A percentile compares a stretch with the other conserved stretches of the same genome.
Evolutionary conservation across 73 alveolate species (phyloP).

Genomic region (Tetrahymena malaccensis): DNA sequence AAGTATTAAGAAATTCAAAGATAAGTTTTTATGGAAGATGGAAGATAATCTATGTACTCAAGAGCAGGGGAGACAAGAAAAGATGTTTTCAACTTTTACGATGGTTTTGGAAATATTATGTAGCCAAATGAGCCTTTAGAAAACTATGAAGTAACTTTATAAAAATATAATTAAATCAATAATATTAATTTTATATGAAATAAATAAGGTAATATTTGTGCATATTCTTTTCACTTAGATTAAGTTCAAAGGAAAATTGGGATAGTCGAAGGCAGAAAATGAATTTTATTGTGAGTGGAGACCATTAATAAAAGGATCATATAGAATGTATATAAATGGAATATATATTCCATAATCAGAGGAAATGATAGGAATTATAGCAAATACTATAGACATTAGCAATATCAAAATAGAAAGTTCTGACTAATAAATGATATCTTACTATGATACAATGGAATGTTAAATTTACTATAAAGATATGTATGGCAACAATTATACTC

Average conservation of each 20-base stretch:
- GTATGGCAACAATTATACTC: background rate
- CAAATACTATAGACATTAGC: background rate
- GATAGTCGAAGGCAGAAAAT: background rate
- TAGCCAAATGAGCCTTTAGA: background rate
- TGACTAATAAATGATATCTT: background rate
- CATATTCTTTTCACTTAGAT: background rate
- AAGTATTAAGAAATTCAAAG: background rate
- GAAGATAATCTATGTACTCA: background rate
- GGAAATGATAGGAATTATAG: constrained; percentile 7
- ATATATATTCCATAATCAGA: background rate
- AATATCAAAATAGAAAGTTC: constrained; percentile 5
- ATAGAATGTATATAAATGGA: constrained; percentile 9
- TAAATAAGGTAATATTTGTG: background rate
- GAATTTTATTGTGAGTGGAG: constrained; percentile 3
- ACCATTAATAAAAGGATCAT: constrained; percentile 24
- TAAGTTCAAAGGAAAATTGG: background rate
- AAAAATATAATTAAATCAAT: background rate
- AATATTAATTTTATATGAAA: background rate
- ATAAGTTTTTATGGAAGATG: background rate
- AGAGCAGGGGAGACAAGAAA: background rate
- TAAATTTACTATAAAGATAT: constrained; percentile 2
- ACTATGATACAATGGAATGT: constrained; percentile 2
- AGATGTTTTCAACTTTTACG: background rate
- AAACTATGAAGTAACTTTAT: background rate
- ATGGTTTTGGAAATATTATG: background rate